Evolutionary conservation across 2,329 filamentous ascomycete species (phyloP).

Genomic region (Dichotomopilus funicola): DNA sequence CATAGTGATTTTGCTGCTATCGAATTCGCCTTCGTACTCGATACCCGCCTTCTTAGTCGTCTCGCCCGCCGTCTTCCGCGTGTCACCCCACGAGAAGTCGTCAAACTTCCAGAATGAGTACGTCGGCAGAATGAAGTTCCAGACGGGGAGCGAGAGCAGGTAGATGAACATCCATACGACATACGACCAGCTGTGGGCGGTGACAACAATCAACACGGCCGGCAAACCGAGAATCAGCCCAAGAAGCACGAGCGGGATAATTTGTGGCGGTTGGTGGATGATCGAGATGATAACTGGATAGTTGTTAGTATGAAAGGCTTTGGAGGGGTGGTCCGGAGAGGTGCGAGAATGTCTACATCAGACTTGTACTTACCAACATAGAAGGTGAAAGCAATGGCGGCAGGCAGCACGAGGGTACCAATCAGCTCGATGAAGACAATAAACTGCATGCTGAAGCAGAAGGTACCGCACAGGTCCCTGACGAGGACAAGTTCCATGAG

Average conservation of each 20-base stretch:
- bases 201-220: conserved; percentile 83
- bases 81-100: conserved; percentile 99
- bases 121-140: conserved; percentile 91
- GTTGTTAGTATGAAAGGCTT: not conserved
- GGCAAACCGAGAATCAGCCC: conserved; percentile 90
- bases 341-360: no score
- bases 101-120: conserved; percentile 99
- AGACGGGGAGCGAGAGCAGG: conserved; percentile 83
- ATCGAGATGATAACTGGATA: conserved; percentile 74
- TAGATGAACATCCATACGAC: conserved; percentile 97
- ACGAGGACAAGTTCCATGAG: conserved; percentile 96
- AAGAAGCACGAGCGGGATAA: conserved; percentile 85
- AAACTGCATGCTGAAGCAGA: conserved; percentile 99
- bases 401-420: conserved; percentile 88
- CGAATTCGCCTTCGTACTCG: conserved; percentile 91
- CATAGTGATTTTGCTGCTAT: conserved; percentile 99
- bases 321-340: no score
- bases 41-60: conserved; percentile 80
- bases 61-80: conserved; percentile 87
- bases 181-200: conserved; percentile 87
- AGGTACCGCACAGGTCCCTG: conserved; percentile 92
- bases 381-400: conserved; percentile 93
- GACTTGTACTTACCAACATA: conserved; percentile 69
- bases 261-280: conserved; percentile 65
- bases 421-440: conserved; percentile 93